Evolutionary conservation across 805 yeast species (phyloP).

Genomic region (Candida parachauliodes): DNA sequence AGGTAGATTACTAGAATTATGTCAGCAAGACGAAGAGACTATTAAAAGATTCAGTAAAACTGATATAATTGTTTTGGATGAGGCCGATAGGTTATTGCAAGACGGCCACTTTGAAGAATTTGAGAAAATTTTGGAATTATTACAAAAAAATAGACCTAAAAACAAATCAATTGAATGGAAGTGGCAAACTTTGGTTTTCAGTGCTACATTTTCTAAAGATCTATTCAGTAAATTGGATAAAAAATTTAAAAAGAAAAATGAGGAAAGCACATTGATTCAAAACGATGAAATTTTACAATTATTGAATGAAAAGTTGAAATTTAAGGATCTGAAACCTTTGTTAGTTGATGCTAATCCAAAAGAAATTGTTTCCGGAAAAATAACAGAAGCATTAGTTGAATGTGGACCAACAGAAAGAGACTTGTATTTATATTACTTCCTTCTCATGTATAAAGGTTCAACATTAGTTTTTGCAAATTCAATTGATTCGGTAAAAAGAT

Average conservation of each 20-base stretch:
- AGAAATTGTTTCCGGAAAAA: constrained; percentile 67
- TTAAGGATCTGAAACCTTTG: constrained; percentile 62
- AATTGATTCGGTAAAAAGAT: constrained; percentile 89
- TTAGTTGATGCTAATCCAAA: constrained; percentile 86
- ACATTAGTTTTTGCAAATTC: constrained; percentile 91
- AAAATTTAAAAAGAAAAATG: constrained; percentile 20
- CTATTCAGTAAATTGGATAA: constrained; percentile 70
- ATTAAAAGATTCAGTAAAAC: constrained; percentile 41
- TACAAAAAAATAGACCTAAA: constrained; percentile 49
- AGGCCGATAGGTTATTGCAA: constrained; percentile 91
- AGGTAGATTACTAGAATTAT: constrained; percentile 82
- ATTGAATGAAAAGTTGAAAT: constrained; percentile 65
- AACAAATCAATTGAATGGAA: constrained; percentile 32
- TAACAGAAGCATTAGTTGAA: constrained; percentile 85
- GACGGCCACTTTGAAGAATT: constrained; percentile 96
- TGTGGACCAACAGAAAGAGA: constrained; percentile 91
- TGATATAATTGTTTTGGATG: constrained; percentile 72
- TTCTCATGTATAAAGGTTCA: constrained; percentile 81
- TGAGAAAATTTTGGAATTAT: constrained; percentile 66
- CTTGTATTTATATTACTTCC: constrained; percentile 81
- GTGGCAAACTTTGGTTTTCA: constrained; percentile 87
- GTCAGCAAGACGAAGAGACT: constrained; percentile 56
- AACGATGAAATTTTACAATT: constrained; percentile 62
- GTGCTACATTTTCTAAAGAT: constrained; percentile 88
- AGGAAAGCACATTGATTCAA: constrained; percentile 35